Base-by-base conservation (phyloP, 2,329 filamentous ascomycete genomes). In the Verticillium tricorpus region DNA sequence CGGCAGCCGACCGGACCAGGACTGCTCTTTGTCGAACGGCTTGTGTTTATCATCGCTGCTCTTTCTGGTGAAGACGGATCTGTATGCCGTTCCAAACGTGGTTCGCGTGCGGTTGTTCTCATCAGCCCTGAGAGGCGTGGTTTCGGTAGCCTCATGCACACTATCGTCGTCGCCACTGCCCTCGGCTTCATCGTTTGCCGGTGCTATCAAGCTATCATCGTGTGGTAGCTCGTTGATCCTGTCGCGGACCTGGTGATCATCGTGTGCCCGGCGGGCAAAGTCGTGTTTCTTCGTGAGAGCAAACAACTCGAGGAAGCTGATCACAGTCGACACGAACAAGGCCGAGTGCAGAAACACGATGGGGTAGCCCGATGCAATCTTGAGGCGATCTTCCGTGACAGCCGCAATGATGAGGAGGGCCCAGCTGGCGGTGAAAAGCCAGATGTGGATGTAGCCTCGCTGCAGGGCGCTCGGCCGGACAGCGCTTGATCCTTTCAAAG, bases 391-490 rank as follows among this genome's bases (percentile, higher is more conserved):
- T 66, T 92, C 90, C n/a, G 88, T 85, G 3, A 96, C 85, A 0
- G 92, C 91, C 50, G 88, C 83, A 55, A 84, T 79, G 15, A 96
- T 85, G 61, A 97, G 82, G 50, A 91, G 69, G 2, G 84, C 76
- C 88, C 93, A 98, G 45, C 86, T 85, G 0, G 92, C 74, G 35
- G 85, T 72, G 72, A 93, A 97, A 56, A 97, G 81, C 93, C 95
- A 98, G 11, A 96, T 83, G 55, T 93, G 81, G 58, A 86, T 83
- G 73, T 95, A 97, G 5, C 89, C 85, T 22, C 94, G 85, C 62
- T 96, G 91, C 7, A 98, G 85, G 4, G 94, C 94, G 19, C 91
- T 95, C 1, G 95, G 94, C 15, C 94, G 85, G 57, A 90, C 85
- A 64, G 89, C 90, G 69, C 93, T 89, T 17, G 92, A 90, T 2